phyloP scores from a whole-genome alignment of 805 yeast species.

The Lachancea sp. region DNA sequence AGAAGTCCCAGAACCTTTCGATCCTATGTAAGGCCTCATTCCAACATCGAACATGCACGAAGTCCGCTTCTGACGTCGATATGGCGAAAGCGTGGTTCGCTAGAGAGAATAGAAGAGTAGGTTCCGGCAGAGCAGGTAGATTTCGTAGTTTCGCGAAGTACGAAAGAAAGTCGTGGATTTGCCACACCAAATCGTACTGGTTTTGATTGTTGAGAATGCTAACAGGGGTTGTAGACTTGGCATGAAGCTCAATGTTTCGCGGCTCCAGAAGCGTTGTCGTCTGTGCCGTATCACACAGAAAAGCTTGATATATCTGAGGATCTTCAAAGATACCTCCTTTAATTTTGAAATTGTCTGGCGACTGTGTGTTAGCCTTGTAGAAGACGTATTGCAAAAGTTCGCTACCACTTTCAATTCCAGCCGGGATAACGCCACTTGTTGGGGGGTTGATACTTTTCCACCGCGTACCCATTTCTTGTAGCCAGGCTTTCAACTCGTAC shows the following conservation, averaged over 20 bases:
- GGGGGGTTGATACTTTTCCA: conserved; percentile 17
- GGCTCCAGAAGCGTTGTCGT: conserved; percentile 23
- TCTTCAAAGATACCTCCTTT: conserved; percentile 27
- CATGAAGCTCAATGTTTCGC: conserved; percentile 15
- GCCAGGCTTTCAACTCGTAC: conserved; percentile 23
- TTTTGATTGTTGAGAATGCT: conserved; percentile 30
- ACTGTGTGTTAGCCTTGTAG: conserved; percentile 18
- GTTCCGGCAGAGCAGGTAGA: conserved; percentile 22
- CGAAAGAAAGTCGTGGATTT: conserved; percentile 36
- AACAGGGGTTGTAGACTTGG: conserved; percentile 19
- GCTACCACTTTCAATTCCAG: conserved; percentile 16
- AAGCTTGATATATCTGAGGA: conserved; percentile 22
- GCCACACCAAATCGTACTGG: conserved; percentile 39
- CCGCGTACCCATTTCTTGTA: conserved; percentile 25
- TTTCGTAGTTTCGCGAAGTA: conserved; percentile 31
- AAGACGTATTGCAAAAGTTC: conserved; percentile 24
- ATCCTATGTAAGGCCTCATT: conserved; percentile 23
- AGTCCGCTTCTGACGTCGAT: conserved; percentile 16
- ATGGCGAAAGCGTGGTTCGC: conserved; percentile 11
- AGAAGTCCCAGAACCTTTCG: conserved; percentile 24
- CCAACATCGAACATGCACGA: conserved; percentile 19
- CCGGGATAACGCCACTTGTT: conserved; percentile 16
- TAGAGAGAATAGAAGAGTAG: conserved; percentile 3
- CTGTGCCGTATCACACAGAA: conserved; percentile 23
- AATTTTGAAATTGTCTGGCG: conserved; percentile 20